Percentiles rank a stretch among this genome's conserved stretches.
phyloP scores from a whole-genome alignment of 2,329 filamentous ascomycete species.

The Verticillium alfalfae region DNA sequence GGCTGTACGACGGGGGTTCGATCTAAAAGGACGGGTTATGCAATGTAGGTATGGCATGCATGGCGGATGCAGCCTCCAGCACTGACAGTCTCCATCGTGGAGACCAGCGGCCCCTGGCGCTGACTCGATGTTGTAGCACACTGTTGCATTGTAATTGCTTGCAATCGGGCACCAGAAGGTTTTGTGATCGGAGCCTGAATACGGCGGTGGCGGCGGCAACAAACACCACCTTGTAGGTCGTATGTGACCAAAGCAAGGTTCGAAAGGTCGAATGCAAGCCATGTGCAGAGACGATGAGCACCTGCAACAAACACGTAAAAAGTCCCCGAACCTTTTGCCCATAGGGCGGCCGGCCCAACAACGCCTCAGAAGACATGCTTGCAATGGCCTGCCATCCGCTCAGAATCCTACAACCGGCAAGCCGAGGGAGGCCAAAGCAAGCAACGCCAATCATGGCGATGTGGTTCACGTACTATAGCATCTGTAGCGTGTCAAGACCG shows the following conservation, averaged over 20 bases:
- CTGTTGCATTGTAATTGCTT: background rate
- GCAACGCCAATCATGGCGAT: background rate
- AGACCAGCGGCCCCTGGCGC: background rate
- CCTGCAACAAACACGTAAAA: background rate
- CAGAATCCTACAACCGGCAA: background rate
- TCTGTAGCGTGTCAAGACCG: background rate
- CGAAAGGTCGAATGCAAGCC: too few species aligned
- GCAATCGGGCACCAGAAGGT: background rate
- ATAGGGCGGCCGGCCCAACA: background rate
- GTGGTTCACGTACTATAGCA: background rate
- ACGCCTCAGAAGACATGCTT: background rate
- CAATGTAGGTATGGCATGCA: constrained; percentile 12
- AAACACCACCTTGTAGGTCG: too few species aligned
- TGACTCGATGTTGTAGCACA: background rate
- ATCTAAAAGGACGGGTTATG: background rate
- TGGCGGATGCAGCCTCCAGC: constrained; percentile 7
- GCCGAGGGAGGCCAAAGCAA: background rate
- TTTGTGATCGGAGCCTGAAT: background rate
- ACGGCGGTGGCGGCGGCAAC: background rate
- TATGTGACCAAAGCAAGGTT: too few species aligned
- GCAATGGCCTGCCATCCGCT: background rate
- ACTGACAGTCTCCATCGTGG: background rate
- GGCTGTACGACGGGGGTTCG: background rate
- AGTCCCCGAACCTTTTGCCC: background rate
- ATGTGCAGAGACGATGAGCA: too few species aligned